Evolutionary conservation across 345 rosid species (phyloP), one percentile per base, ranked within the genome.

Genomic region (Sisymbrium altissimum): DNA sequence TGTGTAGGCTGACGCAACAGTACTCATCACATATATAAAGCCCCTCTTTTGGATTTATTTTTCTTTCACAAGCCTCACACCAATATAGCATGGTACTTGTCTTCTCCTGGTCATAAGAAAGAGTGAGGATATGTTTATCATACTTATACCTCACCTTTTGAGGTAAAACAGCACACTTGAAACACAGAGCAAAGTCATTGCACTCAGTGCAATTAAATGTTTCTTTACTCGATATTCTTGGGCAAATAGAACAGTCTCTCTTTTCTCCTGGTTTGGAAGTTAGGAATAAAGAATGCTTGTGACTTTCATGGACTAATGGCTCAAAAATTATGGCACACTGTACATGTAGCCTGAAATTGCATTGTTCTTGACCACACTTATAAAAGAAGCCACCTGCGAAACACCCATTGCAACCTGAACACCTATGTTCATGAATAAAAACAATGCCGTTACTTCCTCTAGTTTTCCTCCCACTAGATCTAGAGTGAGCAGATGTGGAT

Each of bases 11-110:
- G 27, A 68, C 59, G 29, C 41, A 25, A 17, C 64, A 55, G 11
- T 35, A 7, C 58, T 56, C 63, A 25, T 40, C 64, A 54, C 72
- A 68, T 5, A 15, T 15, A 25, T 68, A 68, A 68, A 23, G 6
- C 72, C 50, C 2, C 9, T 6, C 6, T 6, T 40, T 29, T 1
- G 29, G 17, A 6, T 68, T 4, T 43, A 68, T 41, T 40, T 23
- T 0, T 0, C 0, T 0, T 5, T 62, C 62, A 7, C 76, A 72
- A 50, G 0, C 30, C 14, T 60, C 68, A 36, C 68, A 61, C 68
- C 50, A 71, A 15, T 15, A 4, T 0, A 3, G n/a, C 49, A 4
- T 21, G 9, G 36, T 60, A 30, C 40, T 38, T 4, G 13, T 17
- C 41, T 36, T 30, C 1, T 36, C 7, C 0, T 32, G n/a, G n/a